These are phyloP conservation scores for Calonectria montana DNA, from an alignment of 2,329 filamentous ascomycete species.

Conservation along the genomic window DNA sequence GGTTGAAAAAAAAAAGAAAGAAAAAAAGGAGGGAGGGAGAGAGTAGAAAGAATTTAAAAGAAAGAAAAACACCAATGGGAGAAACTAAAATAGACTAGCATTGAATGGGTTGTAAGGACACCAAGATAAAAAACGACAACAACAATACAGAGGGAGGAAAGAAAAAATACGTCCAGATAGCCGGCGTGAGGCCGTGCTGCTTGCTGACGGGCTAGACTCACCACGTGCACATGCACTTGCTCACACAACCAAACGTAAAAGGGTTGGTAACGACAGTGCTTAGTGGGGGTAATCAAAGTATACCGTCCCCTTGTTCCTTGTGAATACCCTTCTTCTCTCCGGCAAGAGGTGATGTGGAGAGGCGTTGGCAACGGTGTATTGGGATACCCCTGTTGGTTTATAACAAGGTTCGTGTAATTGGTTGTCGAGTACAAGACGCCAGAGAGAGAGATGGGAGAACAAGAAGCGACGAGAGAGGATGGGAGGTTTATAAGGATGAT, in stretches of 20 bases:
- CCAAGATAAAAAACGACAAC: not conserved
- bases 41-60: not conserved
- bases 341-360: too few species aligned
- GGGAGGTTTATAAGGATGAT: not conserved
- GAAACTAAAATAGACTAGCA: not conserved
- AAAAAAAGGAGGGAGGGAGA: not conserved
- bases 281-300: not conserved
- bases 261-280: not conserved
- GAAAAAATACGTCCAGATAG: not conserved
- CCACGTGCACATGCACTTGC: constrained; percentile 4
- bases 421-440: not conserved
- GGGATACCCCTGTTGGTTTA: too few species aligned
- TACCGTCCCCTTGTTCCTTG: not conserved
- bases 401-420: not conserved
- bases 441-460: not conserved
- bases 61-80: not conserved
- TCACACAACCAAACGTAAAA: not conserved
- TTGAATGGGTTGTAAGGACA: not conserved
- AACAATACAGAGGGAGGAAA: not conserved
- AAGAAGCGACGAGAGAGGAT: not conserved
- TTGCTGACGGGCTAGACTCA: not conserved
- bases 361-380: too few species aligned
- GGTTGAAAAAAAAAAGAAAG: not conserved
- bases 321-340: not conserved
- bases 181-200: not conserved